Evolutionary conservation across 2,329 filamentous ascomycete species (phyloP), one percentile per base, ranked within the genome.

Genomic region (Lasiodiplodia gonubiensis): DNA sequence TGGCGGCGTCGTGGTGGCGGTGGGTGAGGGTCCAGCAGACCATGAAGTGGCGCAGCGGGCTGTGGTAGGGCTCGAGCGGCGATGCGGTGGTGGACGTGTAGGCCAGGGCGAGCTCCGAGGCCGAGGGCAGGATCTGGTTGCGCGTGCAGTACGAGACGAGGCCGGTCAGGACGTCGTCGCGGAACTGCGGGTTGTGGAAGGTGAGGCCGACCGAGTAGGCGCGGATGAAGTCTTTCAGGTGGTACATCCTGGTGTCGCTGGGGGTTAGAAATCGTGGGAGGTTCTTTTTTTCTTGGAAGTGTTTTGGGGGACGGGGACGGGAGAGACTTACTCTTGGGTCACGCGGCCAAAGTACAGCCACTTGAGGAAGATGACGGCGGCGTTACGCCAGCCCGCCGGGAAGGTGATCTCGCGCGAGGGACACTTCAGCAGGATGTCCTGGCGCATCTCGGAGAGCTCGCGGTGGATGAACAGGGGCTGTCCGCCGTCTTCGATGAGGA

Each of bases 321-420:
- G 12, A 14, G 18, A 6, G 37, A 65, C 63, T 21, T 30, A 65
- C 63, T 55, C 35, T 5, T 33, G 27, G 16, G 18, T 33, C 25
- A 55, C 63, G 2, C 49, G 8, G 49, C 63, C 49, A 11, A 11
- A 18, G 51, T 65, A 65, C 4, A 65, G 63, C 63, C 63, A 65
- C 42, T 65, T 46, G 16, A 65, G 33, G 51, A 54, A 65, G 16
- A 65, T 55, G 37, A 35, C 8, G 18, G 37, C 51, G 35, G 51
- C 63, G 14, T n/a, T 12, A 27, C 63, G 63, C 49, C 49, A 65
- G 27, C 63, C 63, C 39, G 18, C 25, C 1, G 49, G 35, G 33
- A 54, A 55, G 51, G 3, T 16, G 51, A 65, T 23, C 4, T 55
- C 63, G 37, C 35, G 63, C 14, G 63, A 37, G 16, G 48, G 48